Evolutionary conservation across 352 stramenopile species (phyloP).

Genomic region (Phytophthora ohioensis): DNA sequence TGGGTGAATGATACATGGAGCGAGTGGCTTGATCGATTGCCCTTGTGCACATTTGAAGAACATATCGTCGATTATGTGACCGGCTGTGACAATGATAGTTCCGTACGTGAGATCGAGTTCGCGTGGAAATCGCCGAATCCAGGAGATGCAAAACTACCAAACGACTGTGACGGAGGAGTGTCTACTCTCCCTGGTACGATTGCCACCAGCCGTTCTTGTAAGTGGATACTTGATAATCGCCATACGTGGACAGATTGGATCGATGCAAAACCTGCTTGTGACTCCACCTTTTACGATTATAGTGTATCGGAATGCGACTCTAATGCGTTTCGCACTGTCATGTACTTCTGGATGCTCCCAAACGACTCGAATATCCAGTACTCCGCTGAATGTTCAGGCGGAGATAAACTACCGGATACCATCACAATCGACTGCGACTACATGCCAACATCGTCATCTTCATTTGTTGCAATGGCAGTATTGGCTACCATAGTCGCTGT

Average conservation of each 20-base stretch:
- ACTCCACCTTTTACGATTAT: constrained; percentile 57
- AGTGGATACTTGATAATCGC: constrained; percentile 44
- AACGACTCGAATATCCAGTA: constrained; percentile 15
- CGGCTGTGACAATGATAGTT: constrained; percentile 34
- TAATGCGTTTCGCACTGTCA: constrained; percentile 32
- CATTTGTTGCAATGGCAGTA: constrained; percentile 24
- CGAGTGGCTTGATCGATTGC: constrained; percentile 52
- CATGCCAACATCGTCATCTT: no score
- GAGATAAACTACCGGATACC: constrained; percentile 21
- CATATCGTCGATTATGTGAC: constrained; percentile 40
- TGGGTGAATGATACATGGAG: constrained; percentile 60
- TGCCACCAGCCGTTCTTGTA: constrained; percentile 52
- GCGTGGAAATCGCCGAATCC: constrained; percentile 50
- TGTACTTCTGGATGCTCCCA: constrained; percentile 51
- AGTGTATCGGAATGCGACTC: constrained; percentile 44
- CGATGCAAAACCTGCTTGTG: constrained; percentile 39
- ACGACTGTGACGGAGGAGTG: constrained; percentile 54
- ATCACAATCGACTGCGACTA: constrained; percentile 44
- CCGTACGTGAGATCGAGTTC: constrained; percentile 40
- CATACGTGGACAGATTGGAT: constrained; percentile 49
- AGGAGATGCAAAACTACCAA: constrained; percentile 41
- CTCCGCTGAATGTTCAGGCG: constrained; percentile 44
- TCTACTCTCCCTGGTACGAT: constrained; percentile 33
- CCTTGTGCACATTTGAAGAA: constrained; percentile 38
- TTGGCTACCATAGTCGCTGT: constrained; percentile 28